Percentiles rank a stretch among this genome's conserved stretches.
Evolutionary conservation across 495 filamentous ascomycete species (phyloP).

Genomic region (Neurospora africana): DNA sequence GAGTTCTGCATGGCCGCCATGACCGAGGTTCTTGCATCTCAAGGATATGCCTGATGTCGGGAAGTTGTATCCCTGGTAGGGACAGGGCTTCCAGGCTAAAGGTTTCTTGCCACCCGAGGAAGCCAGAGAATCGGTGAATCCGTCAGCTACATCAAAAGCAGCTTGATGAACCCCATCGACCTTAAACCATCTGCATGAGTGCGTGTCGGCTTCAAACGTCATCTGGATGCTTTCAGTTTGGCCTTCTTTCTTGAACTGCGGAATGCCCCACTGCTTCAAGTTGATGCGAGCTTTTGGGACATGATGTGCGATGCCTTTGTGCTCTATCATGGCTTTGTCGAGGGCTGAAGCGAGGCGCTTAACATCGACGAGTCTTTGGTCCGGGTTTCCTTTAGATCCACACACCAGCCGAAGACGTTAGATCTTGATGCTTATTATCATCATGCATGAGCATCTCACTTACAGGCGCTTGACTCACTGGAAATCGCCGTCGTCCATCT

Average conservation of each 20-base stretch:
- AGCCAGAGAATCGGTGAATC: rapidly evolving
- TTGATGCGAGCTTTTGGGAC: not conserved
- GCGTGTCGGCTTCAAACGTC: not conserved
- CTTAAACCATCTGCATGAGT: not conserved
- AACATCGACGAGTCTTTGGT: not conserved
- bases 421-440: not conserved
- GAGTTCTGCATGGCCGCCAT: not conserved
- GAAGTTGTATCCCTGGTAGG: rapidly evolving
- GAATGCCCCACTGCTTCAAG: not conserved
- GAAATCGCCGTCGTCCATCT: not conserved
- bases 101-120: not conserved
- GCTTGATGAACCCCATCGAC: not conserved
- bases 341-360: not conserved
- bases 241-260: not conserved
- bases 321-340: not conserved
- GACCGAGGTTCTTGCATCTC: not conserved
- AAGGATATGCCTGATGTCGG: not conserved
- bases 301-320: not conserved
- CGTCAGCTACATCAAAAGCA: not conserved
- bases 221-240: not conserved
- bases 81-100: not conserved
- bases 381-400: not conserved
- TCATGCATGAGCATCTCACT: not conserved
- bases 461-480: rapidly evolving
- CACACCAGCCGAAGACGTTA: not conserved